Evolutionary conservation across 2,329 filamentous ascomycete genomes (phyloP), one percentile per base, ranked within the genome.

Genomic region (Nannizziopsis barbatae): DNA sequence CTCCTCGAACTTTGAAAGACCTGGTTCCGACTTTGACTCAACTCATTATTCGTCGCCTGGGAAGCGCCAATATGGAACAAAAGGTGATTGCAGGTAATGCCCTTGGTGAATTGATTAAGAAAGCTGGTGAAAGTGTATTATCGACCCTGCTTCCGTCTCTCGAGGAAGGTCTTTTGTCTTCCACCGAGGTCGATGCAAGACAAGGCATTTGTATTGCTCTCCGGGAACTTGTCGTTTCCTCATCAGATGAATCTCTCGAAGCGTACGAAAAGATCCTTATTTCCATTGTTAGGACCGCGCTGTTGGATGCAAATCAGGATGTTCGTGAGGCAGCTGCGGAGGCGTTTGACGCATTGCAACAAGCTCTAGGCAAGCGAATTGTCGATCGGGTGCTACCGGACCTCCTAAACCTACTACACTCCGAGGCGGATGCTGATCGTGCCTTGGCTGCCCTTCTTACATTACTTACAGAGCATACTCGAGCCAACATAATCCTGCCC

Each of bases 21-120:
- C 79, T 98, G 60, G 84, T 95, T 41, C 90, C 92, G 39, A 95
- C 88, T 1, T 81, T 98, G 52, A 94, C 88, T 5, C 89, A 95
- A 64, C 80, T 98, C 54, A 84, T 98, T 58, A 96, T 98, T 63
- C 81, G 86, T 51, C 85, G 92, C 42, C 77, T 98, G 57, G 92
- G 88, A 53, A 96, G 89, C 65, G 84, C 89, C 40, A 96, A 95
- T 62, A 89, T 94, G 83, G 92, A 98, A 66, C 92, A 98, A 67
- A 96, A 95, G 73, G 84, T 95, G 58, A 98, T 98, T 73, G 92
- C 93, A 56, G 90, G 90, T 65, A 96, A 96, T 65, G 88, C 92
- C 42, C 76, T 98, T 49, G 92, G 92, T 61, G 92, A 98, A 65
- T 80, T 98, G 56, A 96, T 98, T 61, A 83, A 92, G 60, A 95